These are phyloP conservation scores for Tetrapyrgos nigripes DNA, from an alignment of 1,284 basidiomycete genomes.

Conservation along the genomic window DNA sequence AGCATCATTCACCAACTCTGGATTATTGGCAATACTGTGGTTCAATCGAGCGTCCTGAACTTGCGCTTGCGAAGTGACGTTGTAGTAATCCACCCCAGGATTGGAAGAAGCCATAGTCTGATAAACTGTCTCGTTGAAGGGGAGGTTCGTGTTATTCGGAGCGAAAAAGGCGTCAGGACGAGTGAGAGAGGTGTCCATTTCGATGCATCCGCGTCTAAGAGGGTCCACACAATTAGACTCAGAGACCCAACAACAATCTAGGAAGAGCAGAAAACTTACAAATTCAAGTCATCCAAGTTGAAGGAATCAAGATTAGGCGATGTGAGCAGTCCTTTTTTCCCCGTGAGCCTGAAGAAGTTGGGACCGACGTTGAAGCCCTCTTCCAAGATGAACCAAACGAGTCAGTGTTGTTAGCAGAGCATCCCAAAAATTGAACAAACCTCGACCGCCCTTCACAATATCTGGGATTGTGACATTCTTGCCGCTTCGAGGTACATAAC, in stretches of 20 bases:
- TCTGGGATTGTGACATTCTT: constrained; percentile 20
- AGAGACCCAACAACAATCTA: neutral
- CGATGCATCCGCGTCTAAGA: constrained; percentile 23
- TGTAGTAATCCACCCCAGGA: constrained; percentile 28
- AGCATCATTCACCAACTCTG: neutral
- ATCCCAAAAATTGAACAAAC: too few species aligned
- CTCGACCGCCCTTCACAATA: constrained; percentile 13
- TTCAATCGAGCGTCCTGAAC: constrained; percentile 4
- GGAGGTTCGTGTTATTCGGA: constrained; percentile 21
- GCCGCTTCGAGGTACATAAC: constrained; percentile 23
- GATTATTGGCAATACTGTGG: neutral
- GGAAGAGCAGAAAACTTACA: constrained; percentile 8
- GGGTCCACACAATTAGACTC: too few species aligned
- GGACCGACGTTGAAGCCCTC: neutral
- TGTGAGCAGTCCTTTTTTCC: constrained; percentile 20
- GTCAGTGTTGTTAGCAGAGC: too few species aligned
- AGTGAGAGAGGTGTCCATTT: constrained; percentile 28
- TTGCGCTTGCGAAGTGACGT: constrained; percentile 21
- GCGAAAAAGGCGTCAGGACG: constrained; percentile 19
- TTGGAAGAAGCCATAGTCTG: constrained; percentile 22
- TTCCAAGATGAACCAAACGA: neutral
- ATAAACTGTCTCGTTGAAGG: constrained; percentile 27
- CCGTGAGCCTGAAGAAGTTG: constrained; percentile 7
- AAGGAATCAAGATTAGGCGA: constrained; percentile 11
- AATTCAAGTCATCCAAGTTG: constrained; percentile 16